These are phyloP conservation scores for Mycena latifolia DNA, from an alignment of 768 basidiomycete genomes.

Conservation along the genomic window DNA sequence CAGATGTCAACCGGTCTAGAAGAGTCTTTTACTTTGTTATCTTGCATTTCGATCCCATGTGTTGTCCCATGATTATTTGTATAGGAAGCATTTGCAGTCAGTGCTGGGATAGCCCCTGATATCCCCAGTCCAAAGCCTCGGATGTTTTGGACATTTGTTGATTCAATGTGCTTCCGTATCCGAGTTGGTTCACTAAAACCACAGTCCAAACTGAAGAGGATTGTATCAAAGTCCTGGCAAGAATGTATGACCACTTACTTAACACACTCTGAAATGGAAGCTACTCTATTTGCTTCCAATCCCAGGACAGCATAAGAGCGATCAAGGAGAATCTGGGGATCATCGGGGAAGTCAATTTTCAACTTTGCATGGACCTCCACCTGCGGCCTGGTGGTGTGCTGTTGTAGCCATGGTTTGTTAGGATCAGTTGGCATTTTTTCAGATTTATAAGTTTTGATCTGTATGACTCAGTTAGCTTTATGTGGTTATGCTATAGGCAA, in stretches of 20 bases:
- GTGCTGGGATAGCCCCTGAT: neutral
- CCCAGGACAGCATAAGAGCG: slow-evolving; percentile 9
- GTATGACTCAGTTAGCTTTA: neutral
- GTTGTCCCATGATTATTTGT: neutral
- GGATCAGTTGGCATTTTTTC: neutral
- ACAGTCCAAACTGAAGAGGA: slow-evolving; percentile 3
- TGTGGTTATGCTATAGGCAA: too few species aligned
- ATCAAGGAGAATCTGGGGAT: neutral
- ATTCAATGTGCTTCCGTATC: neutral
- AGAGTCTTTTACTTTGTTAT: slow-evolving; percentile 5
- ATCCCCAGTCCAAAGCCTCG: neutral
- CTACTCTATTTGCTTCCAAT: neutral
- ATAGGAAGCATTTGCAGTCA: neutral
- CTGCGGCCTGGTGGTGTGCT: neutral
- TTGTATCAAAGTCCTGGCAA: neutral
- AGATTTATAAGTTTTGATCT: slow-evolving; percentile 5
- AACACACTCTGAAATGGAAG: neutral
- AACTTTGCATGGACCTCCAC: neutral
- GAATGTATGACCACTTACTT: neutral
- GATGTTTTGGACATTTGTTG: neutral
- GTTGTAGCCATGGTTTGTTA: neutral
- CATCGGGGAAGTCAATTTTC: neutral
- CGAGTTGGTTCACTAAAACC: slow-evolving; percentile 1
- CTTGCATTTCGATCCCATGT: neutral
- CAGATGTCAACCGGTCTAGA: too few species aligned